Conservation (phyloP, 768 basidiomycete genomes). For the Termitomyces sp. region DNA sequence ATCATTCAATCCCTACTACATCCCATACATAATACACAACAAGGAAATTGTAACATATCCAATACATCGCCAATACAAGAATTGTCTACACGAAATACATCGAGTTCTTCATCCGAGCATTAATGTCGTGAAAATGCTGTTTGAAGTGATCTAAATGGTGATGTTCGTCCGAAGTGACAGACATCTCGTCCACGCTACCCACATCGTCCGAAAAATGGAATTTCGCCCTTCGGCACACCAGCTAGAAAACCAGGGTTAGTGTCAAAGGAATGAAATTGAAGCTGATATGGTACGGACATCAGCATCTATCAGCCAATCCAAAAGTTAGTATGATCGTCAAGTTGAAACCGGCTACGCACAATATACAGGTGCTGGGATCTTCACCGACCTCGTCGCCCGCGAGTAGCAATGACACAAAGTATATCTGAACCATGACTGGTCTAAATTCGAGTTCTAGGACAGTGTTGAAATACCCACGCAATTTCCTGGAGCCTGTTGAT, state of each 20-base stretch:
- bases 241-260: slow-evolving; percentile 28
- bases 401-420: slow-evolving; percentile 69
- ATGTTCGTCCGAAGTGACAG: slow-evolving; percentile 30
- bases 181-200: slow-evolving; percentile 32
- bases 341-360: slow-evolving; percentile 38
- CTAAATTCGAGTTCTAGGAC: neutral
- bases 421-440: slow-evolving; percentile 18
- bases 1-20: too few species aligned
- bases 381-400: slow-evolving; percentile 69
- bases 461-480: slow-evolving; percentile 42
- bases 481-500: slow-evolving; percentile 41
- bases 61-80: neutral
- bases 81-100: slow-evolving; percentile 35
- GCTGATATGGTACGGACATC: slow-evolving; percentile 39
- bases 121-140: slow-evolving; percentile 29
- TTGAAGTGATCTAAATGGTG: slow-evolving; percentile 31
- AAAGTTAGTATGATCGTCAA: neutral
- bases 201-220: slow-evolving; percentile 47
- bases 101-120: slow-evolving; percentile 24
- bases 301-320: slow-evolving; percentile 40
- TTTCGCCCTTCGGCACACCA: slow-evolving; percentile 53
- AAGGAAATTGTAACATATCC: neutral
- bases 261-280: neutral
- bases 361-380: slow-evolving; percentile 71
- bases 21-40: too few species aligned